A percentile compares a stretch with the other conserved stretches of the same genome.
Evolutionary conservation across 768 basidiomycete species (phyloP).

Genomic region (Sarcodon sp.): DNA sequence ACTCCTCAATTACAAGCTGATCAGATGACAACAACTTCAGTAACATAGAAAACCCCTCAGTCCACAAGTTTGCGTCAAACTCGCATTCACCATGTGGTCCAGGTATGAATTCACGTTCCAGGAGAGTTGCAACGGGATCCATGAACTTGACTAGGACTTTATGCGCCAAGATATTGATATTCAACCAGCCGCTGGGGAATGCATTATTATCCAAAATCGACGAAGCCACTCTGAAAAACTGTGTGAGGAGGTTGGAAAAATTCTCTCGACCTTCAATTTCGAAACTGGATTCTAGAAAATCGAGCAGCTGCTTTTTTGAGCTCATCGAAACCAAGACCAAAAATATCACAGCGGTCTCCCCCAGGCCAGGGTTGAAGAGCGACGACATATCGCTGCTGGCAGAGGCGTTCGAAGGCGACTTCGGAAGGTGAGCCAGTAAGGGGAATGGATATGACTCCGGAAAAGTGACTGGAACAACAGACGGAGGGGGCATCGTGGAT

Average conservation of each 20-base stretch:
- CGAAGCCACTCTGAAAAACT: constrained; percentile 69
- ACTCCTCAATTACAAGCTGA: constrained; percentile 88
- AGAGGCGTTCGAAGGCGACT: constrained; percentile 29
- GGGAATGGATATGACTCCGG: constrained; percentile 93
- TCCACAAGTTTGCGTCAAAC: constrained; percentile 76
- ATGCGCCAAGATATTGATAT: constrained; percentile 80
- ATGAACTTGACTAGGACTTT: constrained; percentile 81
- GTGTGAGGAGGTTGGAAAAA: constrained; percentile 53
- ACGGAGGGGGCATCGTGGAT: constrained; percentile 41
- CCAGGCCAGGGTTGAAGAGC: constrained; percentile 62
- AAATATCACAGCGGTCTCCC: constrained; percentile 80
- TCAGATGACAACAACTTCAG: constrained; percentile 81
- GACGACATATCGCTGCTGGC: constrained; percentile 31
- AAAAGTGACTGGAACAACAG: constrained; percentile 66
- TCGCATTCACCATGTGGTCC: constrained; percentile 23
- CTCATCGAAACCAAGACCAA: constrained; percentile 73
- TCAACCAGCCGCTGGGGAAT: constrained; percentile 86
- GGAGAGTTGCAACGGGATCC: constrained; percentile 66
- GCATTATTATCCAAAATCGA: constrained; percentile 82
- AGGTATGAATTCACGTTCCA: constrained; percentile 77
- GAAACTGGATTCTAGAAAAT: constrained; percentile 66
- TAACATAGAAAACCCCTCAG: constrained; percentile 67
- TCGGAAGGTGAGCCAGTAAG: constrained; percentile 56
- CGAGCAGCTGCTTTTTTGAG: constrained; percentile 61
- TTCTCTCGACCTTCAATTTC: constrained; percentile 86